Conservation (phyloP, 2,329 filamentous ascomycete species). For the Aureobasidium zeae region DNA sequence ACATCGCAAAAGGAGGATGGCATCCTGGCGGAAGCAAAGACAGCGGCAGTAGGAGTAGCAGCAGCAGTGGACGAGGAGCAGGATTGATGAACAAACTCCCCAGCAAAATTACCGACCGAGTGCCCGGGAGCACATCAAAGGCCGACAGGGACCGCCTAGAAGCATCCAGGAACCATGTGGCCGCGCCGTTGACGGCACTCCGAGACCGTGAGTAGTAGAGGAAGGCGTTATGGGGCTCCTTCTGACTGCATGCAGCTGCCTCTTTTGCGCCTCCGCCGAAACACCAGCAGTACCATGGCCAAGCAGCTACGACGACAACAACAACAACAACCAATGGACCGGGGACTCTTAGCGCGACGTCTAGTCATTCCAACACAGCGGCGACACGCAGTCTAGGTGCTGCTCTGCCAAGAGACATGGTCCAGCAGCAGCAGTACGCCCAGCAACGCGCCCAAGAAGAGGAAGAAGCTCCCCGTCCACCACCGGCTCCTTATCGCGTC, state of each 20-base stretch:
- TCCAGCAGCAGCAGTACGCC: constrained; percentile 28
- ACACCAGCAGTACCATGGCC: constrained; percentile 45
- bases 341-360: neutral
- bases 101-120: constrained; percentile 50
- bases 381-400: constrained; percentile 37
- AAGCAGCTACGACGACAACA: no score
- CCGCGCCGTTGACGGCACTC: constrained; percentile 58
- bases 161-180: constrained; percentile 42
- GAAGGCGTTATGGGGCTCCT: neutral
- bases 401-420: constrained; percentile 33
- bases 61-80: constrained; percentile 19
- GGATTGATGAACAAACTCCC: constrained; percentile 44
- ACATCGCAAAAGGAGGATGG: constrained; percentile 41
- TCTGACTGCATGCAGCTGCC: constrained; percentile 32
- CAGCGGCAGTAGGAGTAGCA: constrained; percentile 27
- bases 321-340: constrained; percentile 23
- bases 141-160: constrained; percentile 35
- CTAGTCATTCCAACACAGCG: neutral
- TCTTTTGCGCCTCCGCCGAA: constrained; percentile 76
- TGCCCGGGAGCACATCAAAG: constrained; percentile 38
- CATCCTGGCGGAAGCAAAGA: constrained; percentile 34
- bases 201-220: constrained; percentile 48
- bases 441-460: constrained; percentile 28
- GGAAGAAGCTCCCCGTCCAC: constrained; percentile 33
- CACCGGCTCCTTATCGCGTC: constrained; percentile 56